Evolutionary conservation across 2,329 filamentous ascomycete species (phyloP), one percentile per base, ranked within the genome.

Genomic region (Ophiosphaerella narmari): DNA sequence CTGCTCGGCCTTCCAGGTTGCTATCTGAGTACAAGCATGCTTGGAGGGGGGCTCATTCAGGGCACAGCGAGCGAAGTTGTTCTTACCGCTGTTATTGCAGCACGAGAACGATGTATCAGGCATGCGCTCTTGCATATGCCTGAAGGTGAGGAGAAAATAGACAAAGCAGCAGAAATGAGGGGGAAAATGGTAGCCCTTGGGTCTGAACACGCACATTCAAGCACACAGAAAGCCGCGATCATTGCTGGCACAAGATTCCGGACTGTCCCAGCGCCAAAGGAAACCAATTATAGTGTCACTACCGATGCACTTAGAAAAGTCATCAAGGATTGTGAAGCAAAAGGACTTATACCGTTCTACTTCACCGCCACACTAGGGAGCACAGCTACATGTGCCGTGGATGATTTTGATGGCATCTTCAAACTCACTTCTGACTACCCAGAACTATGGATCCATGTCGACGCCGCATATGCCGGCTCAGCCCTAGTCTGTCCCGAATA

Each of bases 401-500:
- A 97, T 74, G 87, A 91, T 66, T 89, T 96, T 63, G 80, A 75
- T 1, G 85, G 85, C 55, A 87, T 96, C 63, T 84, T 82, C 13
- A 76, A 77, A 5, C 77, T 86, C 1, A 66, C 82, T 2, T 67
- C 71, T 49, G 78, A 79, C 3, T 82, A 80, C 67, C 81, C 81
- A 8, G 74, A 82, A 51, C 77, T 97, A 45, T 97, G 93, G 92
- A 88, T 96, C 16, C 93, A 97, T 74, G 84, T 97, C 46, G 93
- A 97, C 74, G 93, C 90, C 9, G 93, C 93, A 1, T 97, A 96
- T 73, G 93, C 93, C 1, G 93, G 93, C 2, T 86, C 90, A 0
- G 89, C 92, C 1, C 83, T 97, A 3, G 78, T 96, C 3, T 86
- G 89, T 18, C 88, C 91, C 2, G 90, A 96, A 72, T 88, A 89